Conservation (phyloP, 345 rosid genomes). For the Hibiscus tridactylites region DNA sequence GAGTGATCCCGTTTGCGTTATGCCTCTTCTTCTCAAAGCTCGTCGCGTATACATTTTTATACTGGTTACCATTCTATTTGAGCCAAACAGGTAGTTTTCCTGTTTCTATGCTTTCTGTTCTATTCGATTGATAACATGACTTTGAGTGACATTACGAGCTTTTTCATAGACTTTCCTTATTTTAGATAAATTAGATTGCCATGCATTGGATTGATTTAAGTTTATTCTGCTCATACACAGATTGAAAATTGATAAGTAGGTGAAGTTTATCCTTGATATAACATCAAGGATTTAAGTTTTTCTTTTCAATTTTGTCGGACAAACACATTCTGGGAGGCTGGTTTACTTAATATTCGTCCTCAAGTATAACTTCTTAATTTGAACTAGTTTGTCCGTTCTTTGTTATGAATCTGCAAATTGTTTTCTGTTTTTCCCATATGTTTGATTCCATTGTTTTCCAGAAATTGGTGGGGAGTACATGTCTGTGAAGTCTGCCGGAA, state of each 20-base stretch:
- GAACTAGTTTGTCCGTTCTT: background rate
- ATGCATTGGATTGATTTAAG: background rate
- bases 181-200: background rate
- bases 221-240: no score
- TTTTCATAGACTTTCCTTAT: background rate
- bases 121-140: background rate
- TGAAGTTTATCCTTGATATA: no score
- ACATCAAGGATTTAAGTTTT: background rate
- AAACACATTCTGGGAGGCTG: background rate
- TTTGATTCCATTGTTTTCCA: conserved; percentile 23
- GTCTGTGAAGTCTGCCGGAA: conserved; percentile 91
- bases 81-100: conserved; percentile 66
- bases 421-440: background rate
- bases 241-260: no score
- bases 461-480: conserved; percentile 83
- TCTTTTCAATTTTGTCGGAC: background rate
- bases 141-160: background rate
- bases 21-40: conserved; percentile 92
- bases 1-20: conserved; percentile 81
- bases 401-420: background rate
- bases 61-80: conserved; percentile 87
- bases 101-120: background rate
- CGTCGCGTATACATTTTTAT: conserved; percentile 87
- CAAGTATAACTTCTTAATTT: background rate
- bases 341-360: background rate